Evolutionary conservation across 805 yeast species (phyloP).

Genomic region (Myxozyma geophila): DNA sequence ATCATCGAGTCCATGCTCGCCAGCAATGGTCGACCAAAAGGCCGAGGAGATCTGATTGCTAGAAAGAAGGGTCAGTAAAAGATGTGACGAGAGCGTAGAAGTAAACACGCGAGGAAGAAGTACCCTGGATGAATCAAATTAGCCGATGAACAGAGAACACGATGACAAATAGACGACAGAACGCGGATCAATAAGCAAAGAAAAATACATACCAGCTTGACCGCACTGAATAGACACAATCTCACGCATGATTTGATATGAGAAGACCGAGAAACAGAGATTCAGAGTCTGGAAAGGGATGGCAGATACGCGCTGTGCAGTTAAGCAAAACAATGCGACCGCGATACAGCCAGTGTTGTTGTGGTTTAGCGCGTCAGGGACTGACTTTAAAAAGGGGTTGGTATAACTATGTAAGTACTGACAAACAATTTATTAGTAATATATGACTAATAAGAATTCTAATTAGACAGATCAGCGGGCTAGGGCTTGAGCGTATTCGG

Average conservation of each 20-base stretch:
- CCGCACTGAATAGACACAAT: conserved; percentile 53
- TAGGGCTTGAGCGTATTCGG: no score
- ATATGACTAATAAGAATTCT: no score
- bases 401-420: background rate
- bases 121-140: conserved; percentile 11
- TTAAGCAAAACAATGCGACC: background rate
- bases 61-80: background rate
- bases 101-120: background rate
- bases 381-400: background rate
- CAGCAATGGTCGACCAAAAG: conserved; percentile 50
- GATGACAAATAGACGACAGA: background rate
- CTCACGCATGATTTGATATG: conserved; percentile 47
- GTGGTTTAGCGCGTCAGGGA: background rate
- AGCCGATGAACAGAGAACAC: background rate
- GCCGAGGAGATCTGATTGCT: conserved; percentile 50
- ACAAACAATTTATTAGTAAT: no score
- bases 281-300: background rate
- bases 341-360: background rate
- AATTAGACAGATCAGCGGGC: no score
- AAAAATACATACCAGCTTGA: conserved; percentile 47
- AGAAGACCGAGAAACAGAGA: background rate
- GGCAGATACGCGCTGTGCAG: background rate
- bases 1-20: conserved; percentile 50
- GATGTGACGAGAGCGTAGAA: background rate
- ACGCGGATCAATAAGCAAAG: background rate